Conservation (phyloP, 805 yeast species). For the Torulaspora franciscae region DNA sequence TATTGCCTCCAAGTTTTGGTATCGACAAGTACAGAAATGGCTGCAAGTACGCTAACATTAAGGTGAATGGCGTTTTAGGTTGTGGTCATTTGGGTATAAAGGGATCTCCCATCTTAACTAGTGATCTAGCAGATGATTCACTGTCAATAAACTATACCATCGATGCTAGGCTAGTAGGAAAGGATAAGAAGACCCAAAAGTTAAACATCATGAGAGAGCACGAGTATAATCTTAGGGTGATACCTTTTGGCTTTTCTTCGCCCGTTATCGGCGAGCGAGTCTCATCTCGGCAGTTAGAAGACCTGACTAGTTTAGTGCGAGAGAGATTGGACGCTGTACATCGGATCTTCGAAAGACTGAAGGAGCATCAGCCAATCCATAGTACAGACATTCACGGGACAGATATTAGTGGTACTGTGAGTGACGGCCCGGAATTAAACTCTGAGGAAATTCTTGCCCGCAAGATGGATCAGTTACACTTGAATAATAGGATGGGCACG, state of each 20-base stretch:
- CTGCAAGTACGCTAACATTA: conserved; percentile 33
- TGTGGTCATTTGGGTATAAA: conserved; percentile 49
- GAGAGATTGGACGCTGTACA: conserved; percentile 29
- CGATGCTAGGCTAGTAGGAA: conserved; percentile 53
- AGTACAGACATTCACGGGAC: conserved; percentile 27
- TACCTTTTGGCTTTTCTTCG: conserved; percentile 39
- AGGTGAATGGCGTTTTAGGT: conserved; percentile 35
- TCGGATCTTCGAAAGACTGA: conserved; percentile 22
- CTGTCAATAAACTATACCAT: conserved; percentile 48
- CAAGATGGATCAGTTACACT: conserved; percentile 31
- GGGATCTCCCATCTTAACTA: conserved; percentile 52
- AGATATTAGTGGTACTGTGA: conserved; percentile 29
- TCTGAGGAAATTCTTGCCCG: conserved; percentile 26
- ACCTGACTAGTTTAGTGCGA: conserved; percentile 22
- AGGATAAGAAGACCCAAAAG: conserved; percentile 32
- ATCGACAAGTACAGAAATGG: conserved; percentile 32
- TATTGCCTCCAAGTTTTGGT: conserved; percentile 42
- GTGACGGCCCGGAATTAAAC: conserved; percentile 19
- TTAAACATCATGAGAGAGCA: conserved; percentile 35
- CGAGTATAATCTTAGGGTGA: conserved; percentile 38
- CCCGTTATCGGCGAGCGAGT: conserved; percentile 21
- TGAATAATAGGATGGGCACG: conserved; percentile 21
- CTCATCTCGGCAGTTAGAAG: conserved; percentile 22
- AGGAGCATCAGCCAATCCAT: conserved; percentile 24
- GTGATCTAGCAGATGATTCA: conserved; percentile 46